Percentiles rank a stretch among this genome's conserved stretches.
Evolutionary conservation across 805 yeast species (phyloP).

Genomic region (Cyberlindnera samutprakarnensis): DNA sequence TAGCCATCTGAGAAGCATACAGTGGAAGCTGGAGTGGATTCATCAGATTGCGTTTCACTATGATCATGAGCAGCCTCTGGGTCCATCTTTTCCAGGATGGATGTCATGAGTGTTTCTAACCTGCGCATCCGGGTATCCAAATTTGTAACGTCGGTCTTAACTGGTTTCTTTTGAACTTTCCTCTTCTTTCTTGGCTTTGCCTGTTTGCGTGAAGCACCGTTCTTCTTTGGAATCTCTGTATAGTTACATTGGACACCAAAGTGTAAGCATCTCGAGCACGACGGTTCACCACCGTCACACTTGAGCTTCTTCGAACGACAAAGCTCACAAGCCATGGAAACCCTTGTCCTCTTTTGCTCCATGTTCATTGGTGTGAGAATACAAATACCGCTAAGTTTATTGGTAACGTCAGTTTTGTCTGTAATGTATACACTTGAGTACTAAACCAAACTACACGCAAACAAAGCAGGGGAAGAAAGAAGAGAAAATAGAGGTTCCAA

Average conservation of each 20-base stretch:
- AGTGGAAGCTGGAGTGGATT: background rate
- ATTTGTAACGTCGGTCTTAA: constrained; percentile 1
- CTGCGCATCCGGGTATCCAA: constrained; percentile 25
- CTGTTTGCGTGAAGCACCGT: background rate
- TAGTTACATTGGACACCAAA: constrained; percentile 36
- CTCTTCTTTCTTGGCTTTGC: background rate
- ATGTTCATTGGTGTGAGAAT: no score
- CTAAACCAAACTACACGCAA: no score
- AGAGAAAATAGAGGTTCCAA: no score
- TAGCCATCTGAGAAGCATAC: constrained; percentile 1
- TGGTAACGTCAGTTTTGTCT: no score
- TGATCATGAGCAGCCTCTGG: constrained; percentile 3
- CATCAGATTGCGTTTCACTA: constrained; percentile 2
- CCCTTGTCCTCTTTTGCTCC: constrained; percentile 29
- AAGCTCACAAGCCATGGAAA: constrained; percentile 37
- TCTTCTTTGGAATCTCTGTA: constrained; percentile 2
- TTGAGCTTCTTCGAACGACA: constrained; percentile 67
- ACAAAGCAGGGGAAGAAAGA: no score
- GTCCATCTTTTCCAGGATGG: constrained; percentile 19
- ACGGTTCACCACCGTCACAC: constrained; percentile 68
- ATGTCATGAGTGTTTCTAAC: constrained; percentile 27
- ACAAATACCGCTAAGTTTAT: no score
- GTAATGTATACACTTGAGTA: no score
- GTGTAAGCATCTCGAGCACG: constrained; percentile 77
- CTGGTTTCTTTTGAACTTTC: background rate